Percentiles rank a stretch among this genome's conserved stretches.
Evolutionary conservation across 176 grass and related monocot genomes (phyloP).

Genomic region (Eragrostis nindensis): DNA sequence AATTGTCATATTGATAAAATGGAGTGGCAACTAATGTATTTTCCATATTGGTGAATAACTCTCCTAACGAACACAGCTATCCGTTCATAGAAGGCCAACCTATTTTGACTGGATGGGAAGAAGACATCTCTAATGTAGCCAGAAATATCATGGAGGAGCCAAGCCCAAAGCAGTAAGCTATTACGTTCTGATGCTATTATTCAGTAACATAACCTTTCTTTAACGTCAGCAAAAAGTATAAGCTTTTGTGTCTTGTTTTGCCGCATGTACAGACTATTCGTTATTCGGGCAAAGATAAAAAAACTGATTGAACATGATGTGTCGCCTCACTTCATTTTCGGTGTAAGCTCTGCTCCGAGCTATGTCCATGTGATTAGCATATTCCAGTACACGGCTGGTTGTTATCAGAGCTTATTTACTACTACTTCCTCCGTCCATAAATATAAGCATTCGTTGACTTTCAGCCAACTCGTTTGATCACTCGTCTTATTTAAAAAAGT

Average conservation of each 20-base stretch:
- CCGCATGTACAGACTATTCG: slow-evolving; percentile 47
- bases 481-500: no score
- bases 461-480: no score
- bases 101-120: slow-evolving; percentile 77
- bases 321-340: slow-evolving; percentile 67
- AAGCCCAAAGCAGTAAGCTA: slow-evolving; percentile 66
- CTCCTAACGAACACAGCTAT: slow-evolving; percentile 44
- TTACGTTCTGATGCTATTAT: neutral
- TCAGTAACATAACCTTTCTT: slow-evolving; percentile 12
- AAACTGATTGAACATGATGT: slow-evolving; percentile 70
- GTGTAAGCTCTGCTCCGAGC: slow-evolving; percentile 31
- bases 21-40: neutral
- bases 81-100: slow-evolving; percentile 50
- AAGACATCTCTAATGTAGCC: slow-evolving; percentile 65
- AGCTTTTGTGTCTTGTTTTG: slow-evolving; percentile 1
- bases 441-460: no score
- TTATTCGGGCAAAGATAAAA: slow-evolving; percentile 57
- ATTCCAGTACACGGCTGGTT: neutral
- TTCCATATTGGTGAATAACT: slow-evolving; percentile 17
- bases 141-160: slow-evolving; percentile 66
- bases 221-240: slow-evolving; percentile 3
- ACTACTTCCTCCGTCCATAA: no score
- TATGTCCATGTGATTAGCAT: neutral
- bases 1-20: neutral
- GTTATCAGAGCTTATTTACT: neutral